Conservation (phyloP, 495 filamentous ascomycete genomes). For the Podospora tetraspora region DNA sequence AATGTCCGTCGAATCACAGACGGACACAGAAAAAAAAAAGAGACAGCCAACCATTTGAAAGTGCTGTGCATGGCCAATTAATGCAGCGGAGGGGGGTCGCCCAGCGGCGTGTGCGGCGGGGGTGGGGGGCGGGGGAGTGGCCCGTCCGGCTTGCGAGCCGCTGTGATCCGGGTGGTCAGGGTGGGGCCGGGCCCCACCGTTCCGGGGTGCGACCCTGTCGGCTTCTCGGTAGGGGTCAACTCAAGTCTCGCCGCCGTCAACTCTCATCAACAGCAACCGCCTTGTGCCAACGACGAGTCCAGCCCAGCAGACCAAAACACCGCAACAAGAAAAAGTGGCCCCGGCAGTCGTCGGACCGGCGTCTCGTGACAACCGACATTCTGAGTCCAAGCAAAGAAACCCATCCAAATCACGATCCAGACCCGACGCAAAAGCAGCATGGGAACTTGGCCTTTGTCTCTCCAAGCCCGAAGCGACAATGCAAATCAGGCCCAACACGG, state of each 20-base stretch:
- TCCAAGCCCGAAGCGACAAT: not conserved
- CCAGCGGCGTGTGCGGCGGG: not conserved
- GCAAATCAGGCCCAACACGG: not conserved
- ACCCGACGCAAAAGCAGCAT: not conserved
- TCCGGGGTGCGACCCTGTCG: not conserved
- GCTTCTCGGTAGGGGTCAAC: not conserved
- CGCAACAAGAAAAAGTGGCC: not conserved
- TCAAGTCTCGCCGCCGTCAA: not conserved
- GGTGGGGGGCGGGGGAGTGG: not conserved
- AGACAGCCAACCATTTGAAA: not conserved
- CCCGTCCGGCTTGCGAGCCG: not conserved
- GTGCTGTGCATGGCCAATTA: slow-evolving; percentile 1
- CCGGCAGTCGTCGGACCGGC: not conserved
- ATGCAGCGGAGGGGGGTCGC: not conserved
- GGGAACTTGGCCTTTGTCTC: not conserved
- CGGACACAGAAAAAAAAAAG: not conserved
- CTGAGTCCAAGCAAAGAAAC: not conserved
- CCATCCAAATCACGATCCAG: not conserved
- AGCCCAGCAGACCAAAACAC: not conserved
- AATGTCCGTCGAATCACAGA: not conserved
- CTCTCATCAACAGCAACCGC: not conserved
- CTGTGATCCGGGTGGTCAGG: not conserved
- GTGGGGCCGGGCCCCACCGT: not conserved
- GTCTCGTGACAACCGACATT: not conserved
- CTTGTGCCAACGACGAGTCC: not conserved